These are phyloP conservation scores for Anastatica hierochuntica DNA, from an alignment of 345 rosid genomes.

Conservation along the genomic window DNA sequence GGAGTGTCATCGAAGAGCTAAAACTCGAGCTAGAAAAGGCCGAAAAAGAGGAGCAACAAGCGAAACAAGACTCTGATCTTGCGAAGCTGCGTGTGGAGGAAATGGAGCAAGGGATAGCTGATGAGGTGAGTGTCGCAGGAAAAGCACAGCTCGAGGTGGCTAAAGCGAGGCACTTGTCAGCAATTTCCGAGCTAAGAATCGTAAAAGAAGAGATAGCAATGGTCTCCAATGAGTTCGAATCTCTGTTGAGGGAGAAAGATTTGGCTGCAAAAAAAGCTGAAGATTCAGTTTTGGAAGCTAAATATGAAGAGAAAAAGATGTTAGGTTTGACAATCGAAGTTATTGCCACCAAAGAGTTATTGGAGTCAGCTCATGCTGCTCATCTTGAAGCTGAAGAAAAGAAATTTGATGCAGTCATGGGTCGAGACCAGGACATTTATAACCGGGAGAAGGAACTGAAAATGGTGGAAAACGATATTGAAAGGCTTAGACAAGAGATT, in stretches of 20 bases:
- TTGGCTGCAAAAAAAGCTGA: slow-evolving; percentile 56
- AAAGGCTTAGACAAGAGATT: slow-evolving; percentile 54
- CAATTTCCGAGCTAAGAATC: slow-evolving; percentile 57
- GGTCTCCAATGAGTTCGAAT: slow-evolving; percentile 41
- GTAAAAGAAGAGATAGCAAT: slow-evolving; percentile 58
- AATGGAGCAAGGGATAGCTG: slow-evolving; percentile 84
- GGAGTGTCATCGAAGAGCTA: slow-evolving; percentile 57
- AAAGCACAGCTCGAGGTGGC: slow-evolving; percentile 93
- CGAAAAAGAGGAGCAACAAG: slow-evolving; percentile 83
- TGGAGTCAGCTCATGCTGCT: slow-evolving; percentile 77
- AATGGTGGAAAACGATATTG: slow-evolving; percentile 77
- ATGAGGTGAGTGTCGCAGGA: slow-evolving; percentile 71
- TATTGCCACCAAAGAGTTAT: slow-evolving; percentile 58
- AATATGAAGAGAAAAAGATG: slow-evolving; percentile 71
- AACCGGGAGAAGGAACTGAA: slow-evolving; percentile 69
- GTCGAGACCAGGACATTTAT: slow-evolving; percentile 62
- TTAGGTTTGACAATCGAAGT: slow-evolving; percentile 72
- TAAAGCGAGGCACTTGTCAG: slow-evolving; percentile 63
- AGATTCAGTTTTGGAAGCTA: slow-evolving; percentile 50
- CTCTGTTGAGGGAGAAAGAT: slow-evolving; percentile 48
- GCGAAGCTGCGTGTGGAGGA: slow-evolving; percentile 79
- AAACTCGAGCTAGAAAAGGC: slow-evolving; percentile 84
- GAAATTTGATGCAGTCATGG: slow-evolving; percentile 63
- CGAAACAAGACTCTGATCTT: slow-evolving; percentile 88
- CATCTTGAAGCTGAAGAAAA: slow-evolving; percentile 85